Percentiles rank a stretch among this genome's conserved stretches.
phyloP scores from a whole-genome alignment of 2,329 filamentous ascomycete species.

The Hymenoscyphus occultus region DNA sequence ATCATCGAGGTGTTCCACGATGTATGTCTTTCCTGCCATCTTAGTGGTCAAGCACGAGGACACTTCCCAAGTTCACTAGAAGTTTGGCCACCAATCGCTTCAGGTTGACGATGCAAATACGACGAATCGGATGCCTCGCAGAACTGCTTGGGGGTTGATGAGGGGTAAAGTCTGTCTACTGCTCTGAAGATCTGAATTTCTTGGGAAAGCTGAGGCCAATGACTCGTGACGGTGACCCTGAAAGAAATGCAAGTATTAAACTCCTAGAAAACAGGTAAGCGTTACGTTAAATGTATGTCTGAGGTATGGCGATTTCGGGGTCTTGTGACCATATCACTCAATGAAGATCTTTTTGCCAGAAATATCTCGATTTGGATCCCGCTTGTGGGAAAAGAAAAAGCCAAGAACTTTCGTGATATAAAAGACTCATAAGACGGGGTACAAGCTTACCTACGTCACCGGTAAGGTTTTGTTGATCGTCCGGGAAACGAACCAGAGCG shows the following conservation, averaged over 20 bases:
- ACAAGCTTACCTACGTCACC: constrained; percentile 1
- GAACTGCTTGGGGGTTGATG: constrained; percentile 14
- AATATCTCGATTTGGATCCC: neutral
- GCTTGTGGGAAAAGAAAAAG: constrained; percentile 5
- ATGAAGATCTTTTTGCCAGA: constrained; percentile 12
- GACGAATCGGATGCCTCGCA: constrained; percentile 25
- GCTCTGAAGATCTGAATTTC: neutral
- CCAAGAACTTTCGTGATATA: constrained; percentile 4
- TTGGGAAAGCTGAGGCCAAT: constrained; percentile 15
- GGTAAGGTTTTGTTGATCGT: neutral
- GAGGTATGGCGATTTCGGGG: neutral
- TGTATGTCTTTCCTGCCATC: constrained; percentile 68
- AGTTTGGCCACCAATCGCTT: constrained; percentile 6
- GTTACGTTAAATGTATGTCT: neutral
- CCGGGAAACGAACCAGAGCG: neutral
- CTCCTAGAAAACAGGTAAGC: neutral
- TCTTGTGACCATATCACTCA: constrained; percentile 19
- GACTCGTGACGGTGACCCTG: constrained; percentile 21
- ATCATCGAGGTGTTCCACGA: constrained; percentile 94
- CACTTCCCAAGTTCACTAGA: constrained; percentile 2
- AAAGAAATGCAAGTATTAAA: neutral
- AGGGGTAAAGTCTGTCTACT: constrained; percentile 24
- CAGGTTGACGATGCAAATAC: neutral
- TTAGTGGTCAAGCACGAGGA: constrained; percentile 11
- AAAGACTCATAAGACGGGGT: neutral